Percentiles rank a stretch among this genome's conserved stretches.
These are phyloP conservation scores for Colletotrichum sp. DNA, from an alignment of 2,329 filamentous ascomycete genomes.

Conservation along the genomic window DNA sequence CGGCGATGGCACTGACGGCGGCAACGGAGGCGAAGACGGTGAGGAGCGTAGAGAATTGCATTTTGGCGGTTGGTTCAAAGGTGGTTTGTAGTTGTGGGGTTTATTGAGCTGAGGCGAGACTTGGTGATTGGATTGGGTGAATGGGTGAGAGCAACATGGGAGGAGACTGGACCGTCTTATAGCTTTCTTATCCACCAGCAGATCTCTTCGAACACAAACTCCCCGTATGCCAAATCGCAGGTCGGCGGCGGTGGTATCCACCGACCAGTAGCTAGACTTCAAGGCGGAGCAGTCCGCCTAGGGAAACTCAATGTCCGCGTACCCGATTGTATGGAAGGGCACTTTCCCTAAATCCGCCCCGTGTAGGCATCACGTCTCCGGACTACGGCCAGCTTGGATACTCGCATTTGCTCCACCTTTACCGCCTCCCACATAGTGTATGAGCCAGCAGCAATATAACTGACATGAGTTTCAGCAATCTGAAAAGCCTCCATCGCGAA, in stretches of 20 bases:
- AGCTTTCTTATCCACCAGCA: background rate
- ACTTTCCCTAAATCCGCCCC: background rate
- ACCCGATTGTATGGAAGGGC: background rate
- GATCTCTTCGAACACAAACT: background rate
- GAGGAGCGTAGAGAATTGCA: background rate
- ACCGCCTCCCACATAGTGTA: background rate
- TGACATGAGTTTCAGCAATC: background rate
- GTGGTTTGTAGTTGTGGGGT: background rate
- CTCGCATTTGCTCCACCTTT: background rate
- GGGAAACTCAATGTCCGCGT: background rate
- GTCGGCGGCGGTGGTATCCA: background rate
- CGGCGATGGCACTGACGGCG: background rate
- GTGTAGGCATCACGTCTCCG: background rate
- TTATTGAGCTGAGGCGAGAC: background rate
- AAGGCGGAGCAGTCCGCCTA: background rate
- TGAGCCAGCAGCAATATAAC: background rate
- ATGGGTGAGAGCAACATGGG: accelerated
- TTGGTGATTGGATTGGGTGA: background rate
- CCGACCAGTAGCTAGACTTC: background rate
- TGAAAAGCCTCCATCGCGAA: background rate
- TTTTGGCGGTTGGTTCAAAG: background rate
- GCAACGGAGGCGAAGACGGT: background rate
- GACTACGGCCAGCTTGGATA: background rate
- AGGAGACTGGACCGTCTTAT: background rate
- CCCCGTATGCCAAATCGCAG: background rate